Conservation (phyloP, 352 stramenopile genomes). For the Elongisporangium undulatum region DNA sequence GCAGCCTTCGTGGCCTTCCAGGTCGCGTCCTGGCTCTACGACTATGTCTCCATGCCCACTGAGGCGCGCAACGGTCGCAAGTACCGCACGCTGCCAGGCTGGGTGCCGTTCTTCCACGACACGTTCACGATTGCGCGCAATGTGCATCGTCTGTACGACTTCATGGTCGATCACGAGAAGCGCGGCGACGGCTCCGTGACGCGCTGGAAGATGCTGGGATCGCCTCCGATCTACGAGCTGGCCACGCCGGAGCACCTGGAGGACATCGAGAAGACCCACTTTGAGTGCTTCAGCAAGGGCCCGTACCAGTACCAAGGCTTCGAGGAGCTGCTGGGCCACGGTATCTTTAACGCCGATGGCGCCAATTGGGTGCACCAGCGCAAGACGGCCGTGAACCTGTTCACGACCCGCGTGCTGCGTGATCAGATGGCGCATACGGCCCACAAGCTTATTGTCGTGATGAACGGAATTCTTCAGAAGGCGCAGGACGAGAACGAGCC, state of each 20-base stretch:
- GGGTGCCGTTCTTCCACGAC: neutral
- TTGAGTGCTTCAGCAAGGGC: constrained; percentile 68
- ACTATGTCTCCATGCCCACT: neutral
- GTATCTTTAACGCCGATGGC: constrained; percentile 60
- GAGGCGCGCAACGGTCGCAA: neutral
- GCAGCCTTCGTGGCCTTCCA: neutral
- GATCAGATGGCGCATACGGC: constrained; percentile 11
- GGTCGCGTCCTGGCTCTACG: neutral
- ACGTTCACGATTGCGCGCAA: constrained; percentile 43
- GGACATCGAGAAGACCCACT: constrained; percentile 41
- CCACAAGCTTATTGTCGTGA: neutral
- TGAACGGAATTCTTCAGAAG: neutral
- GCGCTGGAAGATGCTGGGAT: constrained; percentile 19
- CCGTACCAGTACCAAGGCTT: constrained; percentile 20
- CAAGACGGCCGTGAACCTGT: constrained; percentile 75
- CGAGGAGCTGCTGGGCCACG: constrained; percentile 40
- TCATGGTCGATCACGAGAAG: constrained; percentile 37
- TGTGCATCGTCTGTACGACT: constrained; percentile 42
- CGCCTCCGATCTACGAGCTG: constrained; percentile 28
- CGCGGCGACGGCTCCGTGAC: constrained; percentile 22
- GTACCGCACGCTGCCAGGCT: neutral
- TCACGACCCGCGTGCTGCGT: constrained; percentile 38
- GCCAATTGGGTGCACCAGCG: constrained; percentile 58
- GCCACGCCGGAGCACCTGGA: constrained; percentile 24
- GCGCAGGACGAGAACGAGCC: neutral